Base-by-base conservation (phyloP, 352 stramenopile species). In the Peronospora farinosa region DNA sequence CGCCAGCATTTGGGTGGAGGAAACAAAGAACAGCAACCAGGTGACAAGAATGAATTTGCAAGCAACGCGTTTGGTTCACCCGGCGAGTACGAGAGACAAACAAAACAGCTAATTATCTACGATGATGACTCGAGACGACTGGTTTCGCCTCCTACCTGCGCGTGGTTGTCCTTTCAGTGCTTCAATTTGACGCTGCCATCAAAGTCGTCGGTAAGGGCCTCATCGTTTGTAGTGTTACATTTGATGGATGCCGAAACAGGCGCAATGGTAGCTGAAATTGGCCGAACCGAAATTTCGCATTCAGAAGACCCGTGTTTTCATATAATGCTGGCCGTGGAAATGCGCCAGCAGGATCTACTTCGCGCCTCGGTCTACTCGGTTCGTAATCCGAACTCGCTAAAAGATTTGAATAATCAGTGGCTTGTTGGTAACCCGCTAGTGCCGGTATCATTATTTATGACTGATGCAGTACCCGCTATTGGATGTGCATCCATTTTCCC, bases 91-190 rank as follows among this genome's bases (percentile, higher is more conserved):
- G 58, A 67, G 15, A 15, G 38, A 45, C 45, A 51, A 10, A 21
- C 40, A 17, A 48, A 50, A 30, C 57, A 60, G 15, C 13, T 61
- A 40, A 17, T 27, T n/a, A 13, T 46, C 11, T 32, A 27, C 1
- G 52, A 61, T 46, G 48, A 32, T 21, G 43, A 53, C 30, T 62
- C 13, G 37, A 63, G 31, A 32, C 58, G 38, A 43, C 39, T 28
- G 46, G 39, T 27, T 36, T 52, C 48, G 1, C 16, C 50, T 1
- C 44, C 54, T 7, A 37, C 51, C 11, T 72, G 63, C 42, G 74
- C 76, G 31, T 93, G 82, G 82, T 54, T 93, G 33, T 93, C 82
- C 6, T 93, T 91, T 46, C 78, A 90, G 58, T 90, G 78, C 37
- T 89, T 90, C 39, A 81, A 82, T 38, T 66, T 92, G 45, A 86